A percentile compares a stretch with the other conserved stretches of the same genome.
Evolutionary conservation across 345 rosid genomes (phyloP).

Genomic region (Citrus hindsii): DNA sequence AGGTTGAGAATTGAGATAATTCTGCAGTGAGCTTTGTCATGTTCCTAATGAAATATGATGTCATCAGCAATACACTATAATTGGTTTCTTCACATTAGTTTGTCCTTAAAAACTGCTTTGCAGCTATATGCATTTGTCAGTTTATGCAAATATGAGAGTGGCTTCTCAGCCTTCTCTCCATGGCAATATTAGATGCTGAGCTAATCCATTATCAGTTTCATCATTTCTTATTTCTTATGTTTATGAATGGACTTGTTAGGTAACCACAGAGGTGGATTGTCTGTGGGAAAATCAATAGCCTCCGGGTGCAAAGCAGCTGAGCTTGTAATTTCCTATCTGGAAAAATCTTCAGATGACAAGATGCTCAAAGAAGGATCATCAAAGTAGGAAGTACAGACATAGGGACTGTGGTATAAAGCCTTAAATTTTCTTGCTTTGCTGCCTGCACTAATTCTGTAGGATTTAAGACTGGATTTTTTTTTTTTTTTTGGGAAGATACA

Average conservation of each 20-base stretch:
- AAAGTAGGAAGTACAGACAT: background rate
- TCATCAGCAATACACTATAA: background rate
- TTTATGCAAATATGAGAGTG: background rate
- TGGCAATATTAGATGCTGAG: background rate
- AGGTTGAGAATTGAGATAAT: background rate
- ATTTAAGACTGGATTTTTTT: background rate
- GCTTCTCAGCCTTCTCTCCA: background rate
- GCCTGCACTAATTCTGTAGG: background rate
- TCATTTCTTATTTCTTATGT: background rate
- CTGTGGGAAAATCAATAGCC: conserved; percentile 79
- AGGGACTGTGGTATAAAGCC: background rate
- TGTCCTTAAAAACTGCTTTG: background rate
- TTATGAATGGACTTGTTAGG: conserved; percentile 40
- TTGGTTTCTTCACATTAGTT: background rate
- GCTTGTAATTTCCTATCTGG: conserved; percentile 71
- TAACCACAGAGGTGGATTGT: conserved; percentile 82
- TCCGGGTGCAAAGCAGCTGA: conserved; percentile 94
- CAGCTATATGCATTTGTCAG: background rate
- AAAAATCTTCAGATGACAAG: conserved; percentile 46
- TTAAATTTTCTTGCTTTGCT: background rate
- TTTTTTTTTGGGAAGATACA: background rate
- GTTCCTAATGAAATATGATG: background rate
- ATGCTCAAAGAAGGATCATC: conserved; percentile 21
- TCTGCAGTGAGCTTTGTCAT: background rate
- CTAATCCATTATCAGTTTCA: background rate